Conservation (phyloP, 768 basidiomycete species). For the Lactarius sp. region DNA sequence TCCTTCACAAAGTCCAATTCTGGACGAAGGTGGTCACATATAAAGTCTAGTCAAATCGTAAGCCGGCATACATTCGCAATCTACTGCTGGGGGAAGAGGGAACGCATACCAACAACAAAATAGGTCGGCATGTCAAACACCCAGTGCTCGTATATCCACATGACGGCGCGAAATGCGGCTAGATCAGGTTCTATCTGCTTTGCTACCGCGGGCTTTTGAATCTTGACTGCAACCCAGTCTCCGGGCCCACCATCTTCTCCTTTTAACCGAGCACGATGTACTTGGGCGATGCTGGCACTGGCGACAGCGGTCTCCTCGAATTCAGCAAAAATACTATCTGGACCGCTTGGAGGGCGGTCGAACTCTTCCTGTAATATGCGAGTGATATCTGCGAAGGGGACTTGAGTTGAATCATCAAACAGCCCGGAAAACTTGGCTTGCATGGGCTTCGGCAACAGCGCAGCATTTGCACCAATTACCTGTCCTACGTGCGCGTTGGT, state of each 20-base stretch:
- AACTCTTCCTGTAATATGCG: slow-evolving; percentile 68
- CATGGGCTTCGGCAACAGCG: slow-evolving; percentile 77
- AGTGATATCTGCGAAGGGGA: slow-evolving; percentile 62
- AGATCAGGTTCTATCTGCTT: slow-evolving; percentile 87
- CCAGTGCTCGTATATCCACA: slow-evolving; percentile 76
- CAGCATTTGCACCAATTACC: slow-evolving; percentile 80
- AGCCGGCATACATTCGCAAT: background rate
- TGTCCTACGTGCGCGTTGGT: slow-evolving; percentile 44
- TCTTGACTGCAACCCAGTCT: slow-evolving; percentile 14
- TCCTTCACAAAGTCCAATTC: slow-evolving; percentile 83
- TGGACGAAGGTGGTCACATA: slow-evolving; percentile 73
- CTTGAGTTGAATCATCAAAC: slow-evolving; percentile 86
- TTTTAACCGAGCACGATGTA: slow-evolving; percentile 59
- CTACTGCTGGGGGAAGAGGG: background rate
- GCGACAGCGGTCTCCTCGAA: slow-evolving; percentile 78
- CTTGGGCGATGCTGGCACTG: slow-evolving; percentile 90
- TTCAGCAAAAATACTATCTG: slow-evolving; percentile 68
- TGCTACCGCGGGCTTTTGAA: slow-evolving; percentile 84
- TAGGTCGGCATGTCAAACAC: slow-evolving; percentile 84
- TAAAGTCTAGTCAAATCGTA: slow-evolving; percentile 46
- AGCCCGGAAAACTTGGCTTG: slow-evolving; percentile 76
- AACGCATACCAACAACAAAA: slow-evolving; percentile 61
- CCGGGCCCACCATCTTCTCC: too few relatives aligned
- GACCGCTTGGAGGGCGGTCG: slow-evolving; percentile 56
- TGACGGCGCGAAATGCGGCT: slow-evolving; percentile 59